Base-by-base conservation (phyloP, 2,329 filamentous ascomycete species). In the Zasmidium cellare region DNA sequence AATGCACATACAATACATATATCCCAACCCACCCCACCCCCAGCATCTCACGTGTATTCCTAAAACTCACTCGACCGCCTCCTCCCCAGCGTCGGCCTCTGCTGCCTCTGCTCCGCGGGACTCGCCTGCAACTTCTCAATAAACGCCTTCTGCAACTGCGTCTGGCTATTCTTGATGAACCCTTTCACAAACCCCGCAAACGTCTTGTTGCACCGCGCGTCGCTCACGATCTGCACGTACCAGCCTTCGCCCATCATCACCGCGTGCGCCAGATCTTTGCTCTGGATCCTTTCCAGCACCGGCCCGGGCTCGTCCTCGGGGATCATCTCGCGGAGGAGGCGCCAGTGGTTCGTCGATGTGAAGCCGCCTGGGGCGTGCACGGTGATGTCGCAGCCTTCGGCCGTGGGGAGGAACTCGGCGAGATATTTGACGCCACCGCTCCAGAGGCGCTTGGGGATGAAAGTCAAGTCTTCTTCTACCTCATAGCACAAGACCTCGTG, bases 401-500 rank as follows among this genome's bases (percentile, higher is more conserved):
- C 56, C 20, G 57, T 61, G 0, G 66, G 65, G 3, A 67, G 44
- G 58, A 69, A 73, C 46, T 71, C 65, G 18, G 70, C 70, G 1
- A 57, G 64, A 59, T 73, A 73, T 46, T 55, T 65, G 9, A 72
- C 71, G 16, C 69, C 66, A 31, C 71, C 71, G 24, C 51, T 57
- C 71, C 71, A 73, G 1, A 73, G 63, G 19, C 60, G 60, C 56
- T 68, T 71, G 3, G 71, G 71, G 18, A 73, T 70, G 64, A 73
- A 73, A 2, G 69, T 66, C 1, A 72, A 66, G n/a, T 71, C 69
- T 61, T 73, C 71, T 59, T 71, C 69, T 19, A 72, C 70, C 47
- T 72, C 70, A 57, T 65, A 72, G 58, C 66, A 67, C 35, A 62
- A 57, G 19, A 65, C 58, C 19, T 59, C 22, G 28, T 28, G 49